Base-by-base conservation (phyloP, 1,284 basidiomycete genomes). In the Melampsora larici-populina region DNA sequence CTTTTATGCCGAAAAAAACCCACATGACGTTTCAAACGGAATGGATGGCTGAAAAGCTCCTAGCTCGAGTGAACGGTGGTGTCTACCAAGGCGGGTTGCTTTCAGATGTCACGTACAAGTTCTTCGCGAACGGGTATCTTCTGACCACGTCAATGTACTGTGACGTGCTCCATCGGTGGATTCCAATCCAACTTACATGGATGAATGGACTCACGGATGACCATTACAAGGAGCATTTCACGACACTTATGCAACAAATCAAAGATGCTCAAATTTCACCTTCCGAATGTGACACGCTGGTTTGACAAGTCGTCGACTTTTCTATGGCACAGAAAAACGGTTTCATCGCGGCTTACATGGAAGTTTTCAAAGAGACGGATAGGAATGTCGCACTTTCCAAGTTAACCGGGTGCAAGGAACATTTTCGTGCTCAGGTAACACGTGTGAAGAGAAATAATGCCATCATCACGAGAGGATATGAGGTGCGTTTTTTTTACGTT, bases 161-260 rank as follows among this genome's bases (percentile, higher is more conserved):
- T 29, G 4, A 70, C 24, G 9, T 69, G 1, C 9, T 58, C 18
- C 15, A 3, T 17, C 5, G 68, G 33, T 70, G 68, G 68, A 36
- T 70, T 4, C 68, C 68, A 2, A 36, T 70, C 7, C 48, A 70
- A 70, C 68, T 70, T 5, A 18, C 68, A 4, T 70, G 48, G 48
- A 51, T 70, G 26, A n/a, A 24, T 7, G 48, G 48, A 21, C 49
- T 70, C 0, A 36, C 17, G 2, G 29, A 13, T 2, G 26, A 51
- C 5, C 60, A 70, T 21, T 70, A 70, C 15, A 15, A 51, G 13
- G 7, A 21, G 8, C 67, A 69, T 31, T 69, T 69, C 26, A 7
- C 1, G 1, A 49, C 9, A 8, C 43, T 69, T 0, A n/a, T 69
- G 29, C 24, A 58, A 33, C 49, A 60, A 24, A 49, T 69, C 1